A percentile compares a stretch with the other conserved stretches of the same genome.
Conservation (phyloP, 2,329 filamentous ascomycete species). For the Aspergillus felis region DNA sequence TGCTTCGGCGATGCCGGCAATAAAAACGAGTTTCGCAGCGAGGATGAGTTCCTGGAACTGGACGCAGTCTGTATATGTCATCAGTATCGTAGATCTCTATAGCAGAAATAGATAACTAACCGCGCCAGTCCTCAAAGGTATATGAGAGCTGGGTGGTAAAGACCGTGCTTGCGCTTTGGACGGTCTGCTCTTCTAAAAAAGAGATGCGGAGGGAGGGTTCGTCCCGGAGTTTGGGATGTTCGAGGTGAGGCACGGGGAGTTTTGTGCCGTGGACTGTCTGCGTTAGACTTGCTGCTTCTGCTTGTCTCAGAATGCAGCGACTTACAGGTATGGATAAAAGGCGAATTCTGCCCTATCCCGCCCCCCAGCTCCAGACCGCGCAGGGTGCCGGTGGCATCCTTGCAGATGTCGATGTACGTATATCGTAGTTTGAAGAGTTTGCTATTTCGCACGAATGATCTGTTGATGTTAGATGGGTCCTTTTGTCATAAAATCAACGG, state of each 20-base stretch:
- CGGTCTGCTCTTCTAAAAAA: constrained; percentile 42
- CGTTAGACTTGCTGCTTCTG: background rate
- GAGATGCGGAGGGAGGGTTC: constrained; percentile 36
- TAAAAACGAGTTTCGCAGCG: constrained; percentile 36
- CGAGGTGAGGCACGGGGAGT: constrained; percentile 40
- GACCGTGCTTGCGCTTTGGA: constrained; percentile 35
- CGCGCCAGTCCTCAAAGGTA: constrained; percentile 40
- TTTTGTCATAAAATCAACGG: background rate
- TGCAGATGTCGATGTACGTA: constrained; percentile 37
- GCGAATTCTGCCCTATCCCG: constrained; percentile 31
- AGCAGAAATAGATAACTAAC: too few relatives aligned
- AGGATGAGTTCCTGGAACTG: constrained; percentile 40
- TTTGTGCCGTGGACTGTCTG: constrained; percentile 32
- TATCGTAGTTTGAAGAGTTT: constrained; percentile 40
- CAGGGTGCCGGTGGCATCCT: constrained; percentile 33
- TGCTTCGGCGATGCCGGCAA: constrained; percentile 41
- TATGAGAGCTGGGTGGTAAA: constrained; percentile 41
- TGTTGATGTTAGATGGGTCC: constrained; percentile 7
- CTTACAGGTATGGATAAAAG: constrained; percentile 39
- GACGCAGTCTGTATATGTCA: constrained; percentile 31
- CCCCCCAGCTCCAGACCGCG: constrained; percentile 38
- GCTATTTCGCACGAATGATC: constrained; percentile 37
- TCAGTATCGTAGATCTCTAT: too few relatives aligned
- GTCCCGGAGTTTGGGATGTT: constrained; percentile 36
- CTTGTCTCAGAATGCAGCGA: background rate